Evolutionary conservation across 108 stramenopile genomes (phyloP), one percentile per base, ranked within the genome.

Genomic region (Fragilariopsis cylindrus): DNA sequence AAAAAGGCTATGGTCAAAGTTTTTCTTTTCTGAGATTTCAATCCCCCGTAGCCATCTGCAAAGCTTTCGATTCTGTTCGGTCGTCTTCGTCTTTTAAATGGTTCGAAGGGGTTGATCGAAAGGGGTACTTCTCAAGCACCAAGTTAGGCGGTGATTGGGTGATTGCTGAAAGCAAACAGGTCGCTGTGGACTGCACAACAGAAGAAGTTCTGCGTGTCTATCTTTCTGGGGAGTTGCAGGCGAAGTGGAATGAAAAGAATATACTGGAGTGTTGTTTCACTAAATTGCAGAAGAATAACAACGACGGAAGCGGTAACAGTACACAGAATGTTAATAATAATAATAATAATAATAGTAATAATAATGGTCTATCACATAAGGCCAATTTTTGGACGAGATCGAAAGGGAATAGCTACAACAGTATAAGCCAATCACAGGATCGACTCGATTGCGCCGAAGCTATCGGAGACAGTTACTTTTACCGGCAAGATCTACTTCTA

Each of bases 121-220:
- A 81, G 40, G 85, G 82, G 58, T 81, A 63, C 40, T 80, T 81
- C 48, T 78, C 75, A 21, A 75, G 68, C 11, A 86, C 85, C 44
- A 73, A 76, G 46, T 74, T 86, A 39, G 82, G 80, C 18, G 85
- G 82, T 19, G 82, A 86, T 76, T 86, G 77, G 74, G 85, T 86
- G 7, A 57, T 86, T 41, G 85, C 85, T 21, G 85, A 86, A 75
- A 77, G 75, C 42, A 70, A 81, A 18, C 85, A 86, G 66, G 70
- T 83, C 21, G 82, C 82, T 44, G 56, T 65, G 16, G 55, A 79
- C 69, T 86, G 85, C 49, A 74, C 50, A 2, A 55, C 82, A 6
- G 57, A 70, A 16, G 85, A 86, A 19, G 85, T 86, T 18, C 69
- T 86, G 1, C 54, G 60, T 8, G 85, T 81, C n/a, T 86, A 86